Base-by-base conservation (phyloP, 2,329 filamentous ascomycete species). In the Cordyceps cateniannulata region DNA sequence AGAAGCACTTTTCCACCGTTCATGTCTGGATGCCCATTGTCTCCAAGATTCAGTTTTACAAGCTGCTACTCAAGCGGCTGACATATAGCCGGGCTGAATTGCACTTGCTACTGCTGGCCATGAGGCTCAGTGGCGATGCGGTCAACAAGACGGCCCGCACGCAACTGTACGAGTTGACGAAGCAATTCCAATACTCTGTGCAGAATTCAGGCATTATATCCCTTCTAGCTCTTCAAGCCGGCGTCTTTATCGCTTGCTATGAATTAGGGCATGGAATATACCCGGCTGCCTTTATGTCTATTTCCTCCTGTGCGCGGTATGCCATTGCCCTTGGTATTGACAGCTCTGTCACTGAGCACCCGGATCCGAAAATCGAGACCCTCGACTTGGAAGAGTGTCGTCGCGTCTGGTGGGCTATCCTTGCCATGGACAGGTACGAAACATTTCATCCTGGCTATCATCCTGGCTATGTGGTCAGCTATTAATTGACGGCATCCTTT, bases 11-110 rank as follows among this genome's bases (percentile, higher is more conserved):
- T 22, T 40, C 60, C n/a, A 61, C 63, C 1, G 58, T 62, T 8
- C 63, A 65, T 9, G 47, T 61, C 20, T 65, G 62, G 63, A 63
- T 65, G 62, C 63, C 63, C 6, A 61, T 65, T 20, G 40, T 63
- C 14, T 61, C 56, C 44, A 62, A 61, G 25, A 52, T 50, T n/a
- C 42, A 50, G 5, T 63, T 63, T 22, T 57, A 50, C 10, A 47
- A 49, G 12, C 47, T 61, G 38, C 20, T 64, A 3, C 47, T 59
- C 18, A 61, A 47, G 16, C 54, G 61, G 16, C 53, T 63, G 16
- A 52, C 59, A 14, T 42, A 59, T 5, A 25, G 53, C 45, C 25
- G 50, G 4, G 38, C 61, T 20, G 54, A 64, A 24, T 25, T 63
- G 10, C 62, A 56, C 25, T 45, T 64, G 38, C 38, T 64, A 12